A percentile compares a stretch with the other conserved stretches of the same genome.
Conservation (phyloP, 2,329 filamentous ascomycete genomes). For the Penicillium hordei region DNA sequence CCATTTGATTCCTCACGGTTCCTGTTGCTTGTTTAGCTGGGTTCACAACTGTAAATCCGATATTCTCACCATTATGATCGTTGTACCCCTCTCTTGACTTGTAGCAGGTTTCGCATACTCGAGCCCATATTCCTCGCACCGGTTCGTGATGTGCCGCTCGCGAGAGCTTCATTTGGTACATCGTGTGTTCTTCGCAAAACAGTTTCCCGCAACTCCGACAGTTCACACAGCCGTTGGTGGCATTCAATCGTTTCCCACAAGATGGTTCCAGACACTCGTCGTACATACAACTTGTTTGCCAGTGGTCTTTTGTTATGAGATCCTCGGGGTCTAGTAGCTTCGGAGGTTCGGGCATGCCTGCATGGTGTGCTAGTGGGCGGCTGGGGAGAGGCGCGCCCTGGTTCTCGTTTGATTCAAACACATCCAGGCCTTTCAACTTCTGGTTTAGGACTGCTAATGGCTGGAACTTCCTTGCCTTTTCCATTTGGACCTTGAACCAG, state of each 20-base stretch:
- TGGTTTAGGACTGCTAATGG: constrained; percentile 88
- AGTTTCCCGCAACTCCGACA: constrained; percentile 89
- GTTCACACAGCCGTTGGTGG: constrained; percentile 81
- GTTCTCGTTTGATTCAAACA: constrained; percentile 88
- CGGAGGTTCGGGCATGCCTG: constrained; percentile 35
- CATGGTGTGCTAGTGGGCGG: constrained; percentile 29
- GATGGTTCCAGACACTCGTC: constrained; percentile 85
- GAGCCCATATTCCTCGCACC: constrained; percentile 83
- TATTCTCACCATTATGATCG: constrained; percentile 65
- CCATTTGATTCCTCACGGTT: constrained; percentile 67
- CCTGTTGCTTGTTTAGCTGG: constrained; percentile 43
- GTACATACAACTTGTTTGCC: constrained; percentile 73
- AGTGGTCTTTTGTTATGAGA: constrained; percentile 81
- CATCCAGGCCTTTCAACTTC: constrained; percentile 86
- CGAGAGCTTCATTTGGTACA: constrained; percentile 99
- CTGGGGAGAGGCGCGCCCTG: constrained; percentile 42
- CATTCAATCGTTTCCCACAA: constrained; percentile 76
- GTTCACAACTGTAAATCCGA: not conserved
- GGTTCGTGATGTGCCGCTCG: constrained; percentile 87
- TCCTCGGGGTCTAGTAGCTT: constrained; percentile 74
- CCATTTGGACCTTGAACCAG: constrained; percentile 93
- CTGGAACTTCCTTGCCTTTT: constrained; percentile 90
- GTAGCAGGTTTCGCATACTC: constrained; percentile 98
- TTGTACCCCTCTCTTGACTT: constrained; percentile 96
- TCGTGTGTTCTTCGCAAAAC: constrained; percentile 96